Evolutionary conservation across 345 rosid species (phyloP).

Genomic region (Hypericum perforatum): DNA sequence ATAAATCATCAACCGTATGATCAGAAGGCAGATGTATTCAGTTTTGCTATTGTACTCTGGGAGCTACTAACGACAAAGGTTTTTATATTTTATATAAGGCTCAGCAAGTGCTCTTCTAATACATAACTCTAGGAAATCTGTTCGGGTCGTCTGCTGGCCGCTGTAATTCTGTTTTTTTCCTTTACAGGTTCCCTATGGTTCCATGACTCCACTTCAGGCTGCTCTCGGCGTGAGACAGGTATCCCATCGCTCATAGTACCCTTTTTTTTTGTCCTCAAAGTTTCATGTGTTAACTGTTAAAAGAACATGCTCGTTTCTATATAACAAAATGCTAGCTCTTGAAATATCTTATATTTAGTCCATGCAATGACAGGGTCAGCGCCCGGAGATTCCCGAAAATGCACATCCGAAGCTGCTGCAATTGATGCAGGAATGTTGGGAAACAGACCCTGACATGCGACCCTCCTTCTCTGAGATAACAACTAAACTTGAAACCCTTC

Average conservation of each 20-base stretch:
- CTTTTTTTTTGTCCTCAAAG: not conserved
- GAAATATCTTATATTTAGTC: no score
- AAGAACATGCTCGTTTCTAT: not conserved
- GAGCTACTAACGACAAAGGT: slow-evolving; percentile 74
- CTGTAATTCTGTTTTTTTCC: slow-evolving; percentile 1
- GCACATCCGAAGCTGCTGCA: slow-evolving; percentile 42
- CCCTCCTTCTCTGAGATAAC: slow-evolving; percentile 48
- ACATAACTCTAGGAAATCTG: not conserved
- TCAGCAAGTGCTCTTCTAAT: not conserved
- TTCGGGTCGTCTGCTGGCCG: not conserved
- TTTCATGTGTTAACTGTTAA: not conserved
- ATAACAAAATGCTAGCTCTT: no score
- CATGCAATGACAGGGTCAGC: slow-evolving; percentile 37
- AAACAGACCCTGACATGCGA: slow-evolving; percentile 35
- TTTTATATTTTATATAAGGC: slow-evolving; percentile 5
- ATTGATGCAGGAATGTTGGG: slow-evolving; percentile 74
- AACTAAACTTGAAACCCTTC: slow-evolving; percentile 44
- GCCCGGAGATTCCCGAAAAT: slow-evolving; percentile 49
- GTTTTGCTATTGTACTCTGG: slow-evolving; percentile 75
- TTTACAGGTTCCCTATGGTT: slow-evolving; percentile 53
- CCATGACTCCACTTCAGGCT: slow-evolving; percentile 70
- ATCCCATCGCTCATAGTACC: not conserved
- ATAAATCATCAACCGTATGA: slow-evolving; percentile 64
- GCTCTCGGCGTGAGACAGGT: slow-evolving; percentile 82
- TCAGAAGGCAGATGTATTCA: slow-evolving; percentile 66